Evolutionary conservation across 345 rosid species (phyloP).

Genomic region (Toxicodendron radicans): DNA sequence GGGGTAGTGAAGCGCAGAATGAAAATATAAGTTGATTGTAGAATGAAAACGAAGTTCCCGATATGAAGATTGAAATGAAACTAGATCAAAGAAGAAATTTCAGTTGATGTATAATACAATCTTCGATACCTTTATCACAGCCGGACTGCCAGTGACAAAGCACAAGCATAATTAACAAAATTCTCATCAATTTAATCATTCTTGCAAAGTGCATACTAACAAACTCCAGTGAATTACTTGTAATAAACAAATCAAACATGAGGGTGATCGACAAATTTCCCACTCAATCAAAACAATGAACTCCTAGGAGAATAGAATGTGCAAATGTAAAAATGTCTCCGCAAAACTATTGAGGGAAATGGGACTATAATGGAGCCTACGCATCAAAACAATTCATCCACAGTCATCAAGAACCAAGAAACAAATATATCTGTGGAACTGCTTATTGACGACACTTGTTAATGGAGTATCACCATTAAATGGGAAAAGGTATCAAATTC

Average conservation of each 20-base stretch:
- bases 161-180: not conserved
- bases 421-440: slow-evolving; percentile 30
- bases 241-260: not conserved
- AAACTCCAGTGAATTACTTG: not conserved
- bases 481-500: slow-evolving; percentile 14
- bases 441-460: slow-evolving; percentile 46
- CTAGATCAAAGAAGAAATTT: not conserved
- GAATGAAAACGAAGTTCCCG: too few species aligned
- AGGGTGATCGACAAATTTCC: not conserved
- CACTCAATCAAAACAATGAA: slow-evolving; percentile 21
- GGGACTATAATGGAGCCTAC: slow-evolving; percentile 17
- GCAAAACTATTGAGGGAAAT: not conserved
- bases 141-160: not conserved
- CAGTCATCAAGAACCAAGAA: slow-evolving; percentile 16
- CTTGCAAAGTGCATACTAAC: not conserved
- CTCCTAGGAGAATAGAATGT: slow-evolving; percentile 10
- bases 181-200: not conserved
- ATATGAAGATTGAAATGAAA: not conserved
- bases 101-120: not conserved
- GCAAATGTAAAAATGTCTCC: slow-evolving; percentile 21
- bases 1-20: too few species aligned
- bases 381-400: slow-evolving; percentile 28
- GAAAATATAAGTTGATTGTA: too few species aligned
- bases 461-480: slow-evolving; percentile 28
- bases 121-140: not conserved